Evolutionary conservation across 169 alveolate species (phyloP), one percentile per base, ranked within the genome.

Genomic region (Plasmodium ovale): DNA sequence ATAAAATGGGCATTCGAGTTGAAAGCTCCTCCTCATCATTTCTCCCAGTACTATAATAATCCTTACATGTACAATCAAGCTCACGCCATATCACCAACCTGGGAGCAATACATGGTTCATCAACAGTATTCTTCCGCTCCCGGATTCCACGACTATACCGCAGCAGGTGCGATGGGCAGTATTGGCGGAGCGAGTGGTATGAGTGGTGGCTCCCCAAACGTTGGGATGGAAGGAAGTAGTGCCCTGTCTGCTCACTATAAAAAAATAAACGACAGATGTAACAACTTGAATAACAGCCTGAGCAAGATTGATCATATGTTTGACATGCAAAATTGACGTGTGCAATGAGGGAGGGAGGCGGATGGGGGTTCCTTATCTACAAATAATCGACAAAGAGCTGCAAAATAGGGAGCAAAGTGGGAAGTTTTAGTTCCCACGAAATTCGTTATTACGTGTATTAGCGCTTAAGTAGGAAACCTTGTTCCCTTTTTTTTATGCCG

Each of bases 1-100:
- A 98, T 98, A 25, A 97, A 95, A 62, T 99, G 99, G 99, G 99
- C 99, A 3, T 94, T 88, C 29, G 96, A 93, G 37, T 64, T 93
- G 68, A 91, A 89, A 87, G 88, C 79, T 19, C 42, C 67, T 1
- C 58, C 88, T 2, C 53, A 27, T 21, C 59, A 74, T 44, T n/a
- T 54, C 19, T 31, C 23, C 25, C 60, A 74, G n/a, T 65, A 60
- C 44, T 74, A 74, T 33, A 60, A 64, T 21, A 74, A 74, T 35
- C 88, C 88, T 1, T 74, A 60, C 23, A 53, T 59, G 3, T 74
- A 74, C 60, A 74, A 74, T 53, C 49, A 39, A 53, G 60, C 33
- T 67, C 68, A 47, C 10, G 16, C 53, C 12, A 67, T 74, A n/a
- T 42, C 88, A 0, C 60, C 88, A 7, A 74, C 77, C 16, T 74